Percentiles rank a stretch among this genome's conserved stretches.
These are phyloP conservation scores for Cryptococcus jaspeensis DNA, from an alignment of 1,284 basidiomycete species.

Conservation along the genomic window DNA sequence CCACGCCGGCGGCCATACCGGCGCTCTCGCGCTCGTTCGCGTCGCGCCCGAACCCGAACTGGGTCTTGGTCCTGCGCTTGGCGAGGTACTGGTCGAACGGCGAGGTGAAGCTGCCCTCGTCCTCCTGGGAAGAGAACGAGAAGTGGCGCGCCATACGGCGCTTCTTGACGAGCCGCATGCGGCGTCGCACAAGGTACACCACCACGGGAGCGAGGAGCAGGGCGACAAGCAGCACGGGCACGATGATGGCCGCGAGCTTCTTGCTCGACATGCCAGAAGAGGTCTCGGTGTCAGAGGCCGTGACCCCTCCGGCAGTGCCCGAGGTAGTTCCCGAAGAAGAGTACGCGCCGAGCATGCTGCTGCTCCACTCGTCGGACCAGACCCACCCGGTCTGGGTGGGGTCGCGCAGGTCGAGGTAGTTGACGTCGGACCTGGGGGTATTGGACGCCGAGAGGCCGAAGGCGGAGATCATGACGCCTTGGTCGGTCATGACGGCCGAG, in stretches of 20 bases:
- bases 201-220: constrained; percentile 36
- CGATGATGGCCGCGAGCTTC: constrained; percentile 39
- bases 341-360: constrained; percentile 34
- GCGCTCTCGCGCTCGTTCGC: constrained; percentile 38
- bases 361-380: constrained; percentile 46
- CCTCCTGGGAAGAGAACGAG: constrained; percentile 46
- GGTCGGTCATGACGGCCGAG: constrained; percentile 47
- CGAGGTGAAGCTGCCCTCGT: constrained; percentile 31
- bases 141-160: constrained; percentile 49
- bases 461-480: constrained; percentile 50
- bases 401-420: constrained; percentile 49
- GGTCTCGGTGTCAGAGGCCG: constrained; percentile 6
- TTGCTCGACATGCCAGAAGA: constrained; percentile 13
- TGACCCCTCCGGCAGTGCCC: constrained; percentile 5
- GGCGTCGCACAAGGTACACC: constrained; percentile 42
- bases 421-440: constrained; percentile 33
- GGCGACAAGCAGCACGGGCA: constrained; percentile 39
- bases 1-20: constrained; percentile 22
- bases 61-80: constrained; percentile 14
- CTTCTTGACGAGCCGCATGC: constrained; percentile 40
- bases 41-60: constrained; percentile 38
- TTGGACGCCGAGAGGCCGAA: constrained; percentile 43
- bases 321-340: constrained; percentile 4
- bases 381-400: constrained; percentile 31
- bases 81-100: constrained; percentile 13